Evolutionary conservation across 129 eudicot genomes (phyloP).

Genomic region (Dittrichia graveolens): DNA sequence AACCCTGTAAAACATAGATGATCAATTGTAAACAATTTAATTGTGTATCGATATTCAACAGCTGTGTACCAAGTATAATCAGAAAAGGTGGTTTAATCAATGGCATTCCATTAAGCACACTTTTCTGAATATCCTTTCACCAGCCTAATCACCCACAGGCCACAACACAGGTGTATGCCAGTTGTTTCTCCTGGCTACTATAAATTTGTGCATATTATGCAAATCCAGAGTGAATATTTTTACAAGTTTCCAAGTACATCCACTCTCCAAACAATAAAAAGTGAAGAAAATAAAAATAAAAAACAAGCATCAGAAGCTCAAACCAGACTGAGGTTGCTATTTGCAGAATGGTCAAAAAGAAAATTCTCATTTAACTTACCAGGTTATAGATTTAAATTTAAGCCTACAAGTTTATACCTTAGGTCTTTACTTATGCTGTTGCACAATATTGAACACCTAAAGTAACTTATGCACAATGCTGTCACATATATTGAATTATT

Average conservation of each 20-base stretch:
- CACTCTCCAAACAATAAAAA: too few species aligned
- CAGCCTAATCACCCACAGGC: not conserved
- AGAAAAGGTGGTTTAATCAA: constrained; percentile 14
- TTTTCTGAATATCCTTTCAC: not conserved
- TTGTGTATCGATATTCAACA: not conserved
- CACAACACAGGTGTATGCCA: too few species aligned
- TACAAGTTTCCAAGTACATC: too few species aligned
- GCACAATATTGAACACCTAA: not conserved
- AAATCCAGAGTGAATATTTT: too few species aligned
- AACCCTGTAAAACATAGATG: constrained; percentile 54
- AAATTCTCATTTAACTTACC: not conserved
- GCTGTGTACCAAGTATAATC: constrained; percentile 12
- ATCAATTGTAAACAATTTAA: not conserved
- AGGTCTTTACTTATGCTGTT: not conserved
- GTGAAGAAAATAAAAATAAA: too few species aligned
- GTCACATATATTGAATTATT: not conserved
- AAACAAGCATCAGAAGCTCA: not conserved
- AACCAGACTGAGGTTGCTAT: not conserved
- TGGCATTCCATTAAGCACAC: not conserved
- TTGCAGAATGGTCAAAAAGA: not conserved
- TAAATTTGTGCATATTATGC: too few species aligned
- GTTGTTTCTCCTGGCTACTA: too few species aligned
- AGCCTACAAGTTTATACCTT: not conserved
- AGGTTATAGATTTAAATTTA: not conserved
- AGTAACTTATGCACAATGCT: not conserved